Evolutionary conservation across 2,329 filamentous ascomycete genomes (phyloP).

Genomic region (Mycocentrospora acerina): DNA sequence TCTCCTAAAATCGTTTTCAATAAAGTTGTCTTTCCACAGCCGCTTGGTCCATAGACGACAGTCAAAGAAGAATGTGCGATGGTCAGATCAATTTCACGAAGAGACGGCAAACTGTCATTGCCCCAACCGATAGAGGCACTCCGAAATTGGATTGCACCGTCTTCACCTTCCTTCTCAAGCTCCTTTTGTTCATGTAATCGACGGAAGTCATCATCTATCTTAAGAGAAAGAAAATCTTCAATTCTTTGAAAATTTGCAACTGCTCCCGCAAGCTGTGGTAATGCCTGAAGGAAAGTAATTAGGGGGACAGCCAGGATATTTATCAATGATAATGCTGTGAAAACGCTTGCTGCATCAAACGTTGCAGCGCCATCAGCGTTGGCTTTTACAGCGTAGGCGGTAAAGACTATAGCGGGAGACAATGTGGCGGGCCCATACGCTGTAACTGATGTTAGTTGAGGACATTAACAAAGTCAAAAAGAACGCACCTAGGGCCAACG

Average conservation of each 20-base stretch:
- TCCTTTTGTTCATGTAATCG: slow-evolving; percentile 22
- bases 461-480: neutral
- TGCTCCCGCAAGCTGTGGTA: slow-evolving; percentile 48
- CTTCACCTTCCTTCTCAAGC: slow-evolving; percentile 31
- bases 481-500: slow-evolving; percentile 36
- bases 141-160: too few relatives aligned
- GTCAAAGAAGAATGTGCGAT: slow-evolving; percentile 5
- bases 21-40: slow-evolving; percentile 40
- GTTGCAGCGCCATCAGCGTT: slow-evolving; percentile 32
- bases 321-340: slow-evolving; percentile 52
- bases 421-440: slow-evolving; percentile 38
- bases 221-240: slow-evolving; percentile 46
- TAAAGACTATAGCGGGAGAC: slow-evolving; percentile 50
- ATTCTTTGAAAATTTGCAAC: slow-evolving; percentile 51
- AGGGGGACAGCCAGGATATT: slow-evolving; percentile 50
- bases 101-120: neutral
- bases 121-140: slow-evolving; percentile 4
- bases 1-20: slow-evolving; percentile 19
- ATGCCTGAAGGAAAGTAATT: slow-evolving; percentile 48
- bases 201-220: slow-evolving; percentile 21
- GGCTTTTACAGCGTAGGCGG: slow-evolving; percentile 47
- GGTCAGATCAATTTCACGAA: slow-evolving; percentile 5
- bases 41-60: slow-evolving; percentile 13
- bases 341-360: slow-evolving; percentile 47
- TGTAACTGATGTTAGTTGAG: slow-evolving; percentile 11